A percentile compares a stretch with the other conserved stretches of the same genome.
These are phyloP conservation scores for Trichoderma cornu-damae DNA, from an alignment of 2,329 filamentous ascomycete genomes.

Conservation along the genomic window DNA sequence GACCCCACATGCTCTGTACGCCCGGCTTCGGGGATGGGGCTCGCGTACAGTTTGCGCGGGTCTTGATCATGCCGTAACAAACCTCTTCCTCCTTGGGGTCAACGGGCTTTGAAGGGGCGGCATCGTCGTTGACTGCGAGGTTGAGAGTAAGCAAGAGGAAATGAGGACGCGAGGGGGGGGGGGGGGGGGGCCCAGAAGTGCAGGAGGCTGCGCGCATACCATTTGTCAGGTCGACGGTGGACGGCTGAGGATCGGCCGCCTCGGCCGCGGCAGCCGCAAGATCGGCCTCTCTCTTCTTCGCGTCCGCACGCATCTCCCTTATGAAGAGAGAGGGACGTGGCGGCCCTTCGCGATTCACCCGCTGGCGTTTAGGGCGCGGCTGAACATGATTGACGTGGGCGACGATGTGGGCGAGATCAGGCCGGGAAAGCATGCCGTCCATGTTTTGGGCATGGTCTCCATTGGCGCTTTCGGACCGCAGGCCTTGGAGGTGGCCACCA, in stretches of 20 bases:
- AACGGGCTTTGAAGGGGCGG: conserved; percentile 33
- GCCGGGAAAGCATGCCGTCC: neutral
- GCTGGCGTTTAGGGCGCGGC: neutral
- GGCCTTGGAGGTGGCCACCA: neutral
- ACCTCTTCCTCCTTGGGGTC: conserved; percentile 65
- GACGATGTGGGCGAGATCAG: neutral
- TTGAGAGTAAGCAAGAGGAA: neutral
- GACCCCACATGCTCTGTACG: conserved; percentile 52
- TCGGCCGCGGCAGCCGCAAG: conserved; percentile 16
- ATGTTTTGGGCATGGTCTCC: neutral
- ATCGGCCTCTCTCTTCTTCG: conserved; percentile 43
- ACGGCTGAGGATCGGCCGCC: conserved; percentile 27
- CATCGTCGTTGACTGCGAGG: conserved; percentile 47
- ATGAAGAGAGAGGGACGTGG: neutral
- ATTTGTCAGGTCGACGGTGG: conserved; percentile 56
- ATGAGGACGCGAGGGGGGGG: no score
- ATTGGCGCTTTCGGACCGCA: neutral
- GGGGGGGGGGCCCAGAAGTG: conserved; percentile 20
- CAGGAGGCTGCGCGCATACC: conserved; percentile 31
- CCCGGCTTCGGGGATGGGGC: conserved; percentile 66
- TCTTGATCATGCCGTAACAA: conserved; percentile 73
- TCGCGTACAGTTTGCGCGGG: conserved; percentile 59
- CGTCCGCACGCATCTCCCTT: neutral
- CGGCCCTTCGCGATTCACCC: neutral
- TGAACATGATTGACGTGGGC: neutral